These are phyloP conservation scores for Orbilia blumenaviensis DNA, from an alignment of 2,329 filamentous ascomycete species.

Conservation along the genomic window DNA sequence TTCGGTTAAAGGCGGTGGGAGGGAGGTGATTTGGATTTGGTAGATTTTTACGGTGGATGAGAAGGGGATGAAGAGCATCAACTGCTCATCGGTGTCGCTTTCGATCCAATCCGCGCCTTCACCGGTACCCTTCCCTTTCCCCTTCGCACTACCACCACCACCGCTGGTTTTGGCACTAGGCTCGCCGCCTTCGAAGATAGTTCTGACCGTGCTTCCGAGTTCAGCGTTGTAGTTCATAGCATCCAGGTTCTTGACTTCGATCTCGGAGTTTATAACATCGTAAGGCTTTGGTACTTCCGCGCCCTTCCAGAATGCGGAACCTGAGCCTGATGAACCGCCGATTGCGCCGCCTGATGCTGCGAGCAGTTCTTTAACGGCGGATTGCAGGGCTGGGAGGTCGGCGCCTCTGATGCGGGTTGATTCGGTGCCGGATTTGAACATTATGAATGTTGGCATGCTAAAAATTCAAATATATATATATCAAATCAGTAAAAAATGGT, in stretches of 20 bases:
- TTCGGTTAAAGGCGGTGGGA: constrained; percentile 67
- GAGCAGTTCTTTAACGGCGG: constrained; percentile 75
- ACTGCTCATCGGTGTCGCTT: constrained; percentile 95
- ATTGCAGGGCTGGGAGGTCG: constrained; percentile 74
- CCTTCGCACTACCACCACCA: constrained; percentile 64
- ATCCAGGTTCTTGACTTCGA: constrained; percentile 82
- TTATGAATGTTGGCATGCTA: constrained; percentile 86
- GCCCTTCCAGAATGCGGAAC: constrained; percentile 72
- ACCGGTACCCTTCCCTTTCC: constrained; percentile 65
- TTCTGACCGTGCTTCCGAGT: constrained; percentile 73
- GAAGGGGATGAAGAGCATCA: constrained; percentile 92
- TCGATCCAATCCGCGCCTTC: constrained; percentile 73
- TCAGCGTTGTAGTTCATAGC: constrained; percentile 82
- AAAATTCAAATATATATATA: neutral
- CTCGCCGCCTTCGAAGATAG: constrained; percentile 75
- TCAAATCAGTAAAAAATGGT: neutral
- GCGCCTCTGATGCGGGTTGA: constrained; percentile 77
- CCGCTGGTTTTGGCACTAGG: constrained; percentile 68
- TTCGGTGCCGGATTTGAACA: constrained; percentile 77
- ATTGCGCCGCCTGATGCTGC: constrained; percentile 68
- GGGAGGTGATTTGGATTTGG: constrained; percentile 83
- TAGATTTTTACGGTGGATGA: constrained; percentile 88
- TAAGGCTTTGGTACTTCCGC: constrained; percentile 81
- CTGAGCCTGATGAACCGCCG: constrained; percentile 61
- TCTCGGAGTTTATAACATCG: constrained; percentile 79